Conservation (phyloP, 2,329 filamentous ascomycete species). For the Fusarium sp. region DNA sequence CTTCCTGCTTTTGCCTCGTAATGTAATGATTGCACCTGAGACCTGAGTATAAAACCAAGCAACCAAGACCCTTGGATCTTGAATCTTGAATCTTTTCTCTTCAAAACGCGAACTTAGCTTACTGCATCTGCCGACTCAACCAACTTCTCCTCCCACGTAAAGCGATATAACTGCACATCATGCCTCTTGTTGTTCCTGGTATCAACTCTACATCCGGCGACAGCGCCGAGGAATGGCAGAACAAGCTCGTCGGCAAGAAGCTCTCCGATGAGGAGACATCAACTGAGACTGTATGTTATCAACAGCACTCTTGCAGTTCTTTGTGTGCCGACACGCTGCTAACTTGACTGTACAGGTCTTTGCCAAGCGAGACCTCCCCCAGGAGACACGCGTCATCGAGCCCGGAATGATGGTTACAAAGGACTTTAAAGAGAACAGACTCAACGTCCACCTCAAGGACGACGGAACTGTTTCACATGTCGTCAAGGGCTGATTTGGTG, state of each 20-base stretch:
- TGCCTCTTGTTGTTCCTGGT: slow-evolving; percentile 76
- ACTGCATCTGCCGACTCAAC: too few relatives aligned
- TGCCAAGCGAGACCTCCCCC: slow-evolving; percentile 70
- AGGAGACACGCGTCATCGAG: slow-evolving; percentile 68
- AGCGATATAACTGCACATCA: slow-evolving; percentile 50
- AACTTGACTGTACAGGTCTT: slow-evolving; percentile 62
- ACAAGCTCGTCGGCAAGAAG: slow-evolving; percentile 75
- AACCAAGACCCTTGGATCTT: background rate
- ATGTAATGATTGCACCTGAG: slow-evolving; percentile 16
- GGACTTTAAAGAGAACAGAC: slow-evolving; percentile 66
- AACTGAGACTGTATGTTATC: slow-evolving; percentile 64
- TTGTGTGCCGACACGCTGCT: background rate
- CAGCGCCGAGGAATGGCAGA: slow-evolving; percentile 70
- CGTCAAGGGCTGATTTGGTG: slow-evolving; percentile 61
- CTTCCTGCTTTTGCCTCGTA: slow-evolving; percentile 25
- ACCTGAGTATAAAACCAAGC: slow-evolving; percentile 31
- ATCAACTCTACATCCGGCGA: slow-evolving; percentile 62
- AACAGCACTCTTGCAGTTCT: background rate
- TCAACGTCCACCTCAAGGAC: slow-evolving; percentile 72
- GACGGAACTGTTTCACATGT: slow-evolving; percentile 73
- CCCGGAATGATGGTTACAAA: slow-evolving; percentile 70
- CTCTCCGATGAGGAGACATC: slow-evolving; percentile 62
- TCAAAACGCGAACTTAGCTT: background rate
- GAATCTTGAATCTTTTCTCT: too few relatives aligned
- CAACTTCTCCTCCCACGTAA: background rate